phyloP scores from a whole-genome alignment of 1,284 basidiomycete species.

The Leccinum angustisporum region DNA sequence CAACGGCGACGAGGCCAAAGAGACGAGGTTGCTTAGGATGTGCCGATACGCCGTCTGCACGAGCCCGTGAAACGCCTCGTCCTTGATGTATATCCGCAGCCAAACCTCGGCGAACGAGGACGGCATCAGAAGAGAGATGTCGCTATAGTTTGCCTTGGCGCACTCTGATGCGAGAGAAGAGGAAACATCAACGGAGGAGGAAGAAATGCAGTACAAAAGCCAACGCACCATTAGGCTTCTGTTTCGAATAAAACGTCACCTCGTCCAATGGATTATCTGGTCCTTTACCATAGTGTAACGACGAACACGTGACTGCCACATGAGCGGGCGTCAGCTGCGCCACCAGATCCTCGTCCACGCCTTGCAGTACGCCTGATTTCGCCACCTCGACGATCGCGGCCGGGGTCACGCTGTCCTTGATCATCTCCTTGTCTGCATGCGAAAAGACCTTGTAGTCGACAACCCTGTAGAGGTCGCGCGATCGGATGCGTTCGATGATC shows the following conservation, averaged over 20 bases:
- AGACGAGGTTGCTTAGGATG: constrained; percentile 40
- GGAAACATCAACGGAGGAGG: not conserved
- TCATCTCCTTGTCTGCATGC: constrained; percentile 43
- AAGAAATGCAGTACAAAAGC: not conserved
- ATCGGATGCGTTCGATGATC: constrained; percentile 59
- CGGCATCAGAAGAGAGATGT: constrained; percentile 65
- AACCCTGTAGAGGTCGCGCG: constrained; percentile 63
- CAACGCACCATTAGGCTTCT: constrained; percentile 50
- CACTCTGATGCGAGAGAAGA: constrained; percentile 37
- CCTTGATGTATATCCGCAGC: constrained; percentile 65
- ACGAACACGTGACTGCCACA: constrained; percentile 61
- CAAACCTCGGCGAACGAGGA: constrained; percentile 60
- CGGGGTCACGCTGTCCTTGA: constrained; percentile 49
- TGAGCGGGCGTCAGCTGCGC: constrained; percentile 45
- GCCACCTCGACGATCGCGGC: constrained; percentile 47
- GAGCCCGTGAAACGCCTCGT: constrained; percentile 50
- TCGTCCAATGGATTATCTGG: constrained; percentile 65
- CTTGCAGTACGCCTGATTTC: constrained; percentile 20
- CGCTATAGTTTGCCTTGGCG: constrained; percentile 48
- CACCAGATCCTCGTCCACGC: constrained; percentile 33
- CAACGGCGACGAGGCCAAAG: constrained; percentile 9
- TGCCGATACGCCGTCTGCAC: constrained; percentile 68
- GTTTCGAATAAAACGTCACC: constrained; percentile 74
- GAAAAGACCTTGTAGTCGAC: constrained; percentile 69
- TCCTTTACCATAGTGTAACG: constrained; percentile 74